Evolutionary conservation across 129 eudicot species (phyloP), one percentile per base, ranked within the genome.

Genomic region (Ambrosia trifida): DNA sequence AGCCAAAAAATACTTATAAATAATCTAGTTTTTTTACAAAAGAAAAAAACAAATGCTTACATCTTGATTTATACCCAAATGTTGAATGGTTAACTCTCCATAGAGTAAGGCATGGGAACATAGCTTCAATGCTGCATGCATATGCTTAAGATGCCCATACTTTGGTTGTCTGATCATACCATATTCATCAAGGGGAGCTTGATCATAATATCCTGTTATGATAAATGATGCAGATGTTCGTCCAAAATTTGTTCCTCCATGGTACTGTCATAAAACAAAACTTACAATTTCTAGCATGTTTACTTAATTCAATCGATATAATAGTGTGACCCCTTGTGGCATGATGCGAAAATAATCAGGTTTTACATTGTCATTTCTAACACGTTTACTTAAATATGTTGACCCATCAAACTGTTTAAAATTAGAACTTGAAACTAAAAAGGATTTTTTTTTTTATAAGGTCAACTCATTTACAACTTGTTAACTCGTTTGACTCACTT

Each of bases 191-290:
- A 94, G 86, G 13, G 97, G 99, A 75, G 99, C 99, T 81, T 72
- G 82, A 81, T 90, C 97, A 63, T 94, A 94, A 33, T 94, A 94
- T 66, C 85, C 54, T 30, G 99, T 90, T 52, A 79, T 72, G 2
- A 82, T 65, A 70, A 76, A 94, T 13, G 88, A 36, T 38, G 96
- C 59, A 4, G 92, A 75, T 0, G 88, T 82, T 44, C 90, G 87
- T 41, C 90, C 98, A 51, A 89, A 89, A 57, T 94, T 94, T 38
- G 98, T 94, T 75, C 98, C 98, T 64, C 98, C 98, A 71, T 94
- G 96, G 76, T 87, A 94, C 98, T 93, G 63, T 74, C 62, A 62
- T 47, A 35, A 43, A 53, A 36, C 33, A 70, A 19, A 72, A 46
- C 16, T 0, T 31, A 66, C 36, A 12, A 46, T 4, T 67, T 46